Conservation (phyloP, 352 stramenopile species). For the Phytophthora nicotianae region DNA sequence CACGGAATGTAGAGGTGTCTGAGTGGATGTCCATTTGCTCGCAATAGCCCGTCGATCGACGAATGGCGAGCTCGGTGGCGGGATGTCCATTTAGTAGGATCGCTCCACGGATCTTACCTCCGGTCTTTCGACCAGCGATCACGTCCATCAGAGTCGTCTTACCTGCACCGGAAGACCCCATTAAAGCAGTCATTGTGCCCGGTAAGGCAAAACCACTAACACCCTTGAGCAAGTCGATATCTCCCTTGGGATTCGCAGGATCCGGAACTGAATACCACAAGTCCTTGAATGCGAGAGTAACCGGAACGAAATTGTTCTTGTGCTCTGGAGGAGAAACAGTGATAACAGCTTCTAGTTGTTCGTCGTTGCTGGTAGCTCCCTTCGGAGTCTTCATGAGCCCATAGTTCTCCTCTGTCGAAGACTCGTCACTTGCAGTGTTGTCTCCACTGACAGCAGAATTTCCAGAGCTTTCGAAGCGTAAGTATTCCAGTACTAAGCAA, state of each 20-base stretch:
- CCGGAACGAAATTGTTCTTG: constrained; percentile 2
- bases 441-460: neutral
- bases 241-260: constrained; percentile 12
- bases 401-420: neutral
- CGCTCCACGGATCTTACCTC: constrained; percentile 82
- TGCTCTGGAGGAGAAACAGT: neutral
- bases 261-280: constrained; percentile 28
- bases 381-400: neutral
- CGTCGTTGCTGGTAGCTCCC: neutral
- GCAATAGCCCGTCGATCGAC: constrained; percentile 28
- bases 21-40: constrained; percentile 45
- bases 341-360: neutral
- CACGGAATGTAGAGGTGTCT: constrained; percentile 41
- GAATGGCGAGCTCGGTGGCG: constrained; percentile 37
- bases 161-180: constrained; percentile 79
- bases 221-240: constrained; percentile 60
- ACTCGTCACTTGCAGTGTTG: neutral
- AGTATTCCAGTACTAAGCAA: neutral
- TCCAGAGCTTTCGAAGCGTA: neutral
- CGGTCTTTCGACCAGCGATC: constrained; percentile 93
- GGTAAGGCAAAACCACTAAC: constrained; percentile 59
- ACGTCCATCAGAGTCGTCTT: constrained; percentile 97
- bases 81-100: constrained; percentile 91
- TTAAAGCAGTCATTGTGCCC: constrained; percentile 69
- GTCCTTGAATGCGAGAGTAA: constrained; percentile 28